phyloP scores from a whole-genome alignment of 2,329 filamentous ascomycete species.

The Neonectria sp. region DNA sequence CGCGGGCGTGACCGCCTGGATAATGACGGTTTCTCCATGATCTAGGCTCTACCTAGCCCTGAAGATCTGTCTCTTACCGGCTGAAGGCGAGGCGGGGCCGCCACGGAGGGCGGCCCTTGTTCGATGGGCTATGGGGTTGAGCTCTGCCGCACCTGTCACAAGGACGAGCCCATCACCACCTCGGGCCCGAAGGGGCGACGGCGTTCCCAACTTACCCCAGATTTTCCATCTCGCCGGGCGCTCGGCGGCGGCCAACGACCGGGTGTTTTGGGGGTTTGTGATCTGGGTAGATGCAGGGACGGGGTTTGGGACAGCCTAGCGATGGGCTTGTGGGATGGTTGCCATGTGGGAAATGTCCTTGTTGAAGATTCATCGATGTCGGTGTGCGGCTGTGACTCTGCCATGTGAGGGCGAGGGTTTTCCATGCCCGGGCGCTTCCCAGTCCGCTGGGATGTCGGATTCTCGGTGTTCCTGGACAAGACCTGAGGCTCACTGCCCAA shows the following conservation, averaged over 20 bases:
- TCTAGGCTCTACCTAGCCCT: constrained; percentile 14
- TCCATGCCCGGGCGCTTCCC: neutral
- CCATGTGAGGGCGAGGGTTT: neutral
- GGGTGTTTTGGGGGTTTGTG: constrained; percentile 27
- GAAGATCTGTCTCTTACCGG: constrained; percentile 21
- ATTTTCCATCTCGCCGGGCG: constrained; percentile 31
- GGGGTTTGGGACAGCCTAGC: neutral
- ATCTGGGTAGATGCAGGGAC: constrained; percentile 30
- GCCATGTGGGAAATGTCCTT: constrained; percentile 25
- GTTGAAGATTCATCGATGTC: constrained; percentile 30
- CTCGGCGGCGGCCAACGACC: constrained; percentile 22
- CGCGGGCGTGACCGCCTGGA: constrained; percentile 8
- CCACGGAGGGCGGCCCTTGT: constrained; percentile 19
- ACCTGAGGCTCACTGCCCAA: neutral
- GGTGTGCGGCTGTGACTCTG: constrained; percentile 18
- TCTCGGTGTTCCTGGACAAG: neutral
- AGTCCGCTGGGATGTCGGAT: neutral
- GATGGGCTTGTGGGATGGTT: constrained; percentile 16
- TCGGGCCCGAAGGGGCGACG: constrained; percentile 32
- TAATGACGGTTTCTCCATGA: constrained; percentile 12
- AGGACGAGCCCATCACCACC: constrained; percentile 42
- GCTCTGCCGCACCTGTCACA: constrained; percentile 47
- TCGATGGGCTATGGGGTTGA: constrained; percentile 15
- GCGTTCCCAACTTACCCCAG: constrained; percentile 30
- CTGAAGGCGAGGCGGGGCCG: constrained; percentile 20